These are phyloP conservation scores for Waltiozyma sp. DNA, from an alignment of 1,139 yeast species.

Conservation along the genomic window DNA sequence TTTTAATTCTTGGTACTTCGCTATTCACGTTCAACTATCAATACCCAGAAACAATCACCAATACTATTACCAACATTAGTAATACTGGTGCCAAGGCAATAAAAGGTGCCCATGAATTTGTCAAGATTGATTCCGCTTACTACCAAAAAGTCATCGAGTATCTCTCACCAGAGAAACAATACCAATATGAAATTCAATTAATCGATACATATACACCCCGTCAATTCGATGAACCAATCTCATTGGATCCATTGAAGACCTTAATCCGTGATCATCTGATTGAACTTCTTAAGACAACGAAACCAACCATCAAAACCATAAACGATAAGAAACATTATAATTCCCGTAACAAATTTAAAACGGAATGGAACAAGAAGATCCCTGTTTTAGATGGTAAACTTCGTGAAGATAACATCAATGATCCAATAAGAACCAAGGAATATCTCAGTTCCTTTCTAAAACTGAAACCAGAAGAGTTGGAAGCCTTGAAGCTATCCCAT, in stretches of 20 bases:
- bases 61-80: not conserved
- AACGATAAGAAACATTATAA: constrained; percentile 17
- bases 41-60: too few species aligned
- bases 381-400: constrained; percentile 16
- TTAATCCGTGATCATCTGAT: constrained; percentile 11
- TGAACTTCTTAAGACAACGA: constrained; percentile 5
- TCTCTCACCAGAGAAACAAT: not conserved
- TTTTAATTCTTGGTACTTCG: too few species aligned
- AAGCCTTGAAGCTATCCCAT: constrained; percentile 12
- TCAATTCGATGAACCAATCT: not conserved
- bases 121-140: not conserved
- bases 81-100: not conserved
- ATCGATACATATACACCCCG: not conserved
- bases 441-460: constrained; percentile 12
- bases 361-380: constrained; percentile 11
- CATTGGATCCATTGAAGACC: not conserved
- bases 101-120: not conserved
- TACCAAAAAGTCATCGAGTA: too few species aligned
- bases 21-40: too few species aligned
- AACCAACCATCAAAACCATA: constrained; percentile 10
- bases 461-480: constrained; percentile 8
- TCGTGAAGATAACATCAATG: constrained; percentile 14
- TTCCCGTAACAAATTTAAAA: constrained; percentile 6
- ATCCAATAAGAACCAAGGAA: constrained; percentile 16
- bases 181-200: not conserved